Conservation (phyloP, 2,329 filamentous ascomycete species). For the Allantophomopsis lycopodina region DNA sequence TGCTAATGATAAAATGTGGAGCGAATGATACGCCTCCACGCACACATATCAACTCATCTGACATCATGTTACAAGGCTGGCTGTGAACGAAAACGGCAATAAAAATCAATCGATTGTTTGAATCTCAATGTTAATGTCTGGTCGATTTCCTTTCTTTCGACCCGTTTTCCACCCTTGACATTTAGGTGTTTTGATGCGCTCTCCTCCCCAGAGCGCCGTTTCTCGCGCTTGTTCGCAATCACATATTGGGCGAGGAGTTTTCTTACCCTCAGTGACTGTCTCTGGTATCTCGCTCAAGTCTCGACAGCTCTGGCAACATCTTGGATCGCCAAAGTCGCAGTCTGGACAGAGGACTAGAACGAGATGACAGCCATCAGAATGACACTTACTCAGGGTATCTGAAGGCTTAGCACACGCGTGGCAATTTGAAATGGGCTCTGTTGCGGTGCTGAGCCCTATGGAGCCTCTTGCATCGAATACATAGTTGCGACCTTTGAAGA, state of each 20-base stretch:
- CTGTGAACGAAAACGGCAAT: no score
- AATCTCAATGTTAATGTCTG: constrained; percentile 4
- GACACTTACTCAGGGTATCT: constrained; percentile 17
- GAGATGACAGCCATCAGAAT: constrained; percentile 15
- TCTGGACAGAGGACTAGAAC: constrained; percentile 16
- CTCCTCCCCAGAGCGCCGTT: constrained; percentile 13
- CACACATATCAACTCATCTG: no score
- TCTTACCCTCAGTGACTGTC: background rate
- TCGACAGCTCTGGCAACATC: constrained; percentile 15
- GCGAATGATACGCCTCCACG: no score
- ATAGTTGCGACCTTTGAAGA: constrained; percentile 18
- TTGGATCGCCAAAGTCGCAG: constrained; percentile 11
- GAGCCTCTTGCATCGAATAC: constrained; percentile 20
- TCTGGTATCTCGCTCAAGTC: constrained; percentile 5
- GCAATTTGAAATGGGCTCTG: constrained; percentile 15
- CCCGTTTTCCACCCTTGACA: constrained; percentile 6
- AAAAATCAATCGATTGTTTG: constrained; percentile 2
- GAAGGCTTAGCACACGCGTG: constrained; percentile 11
- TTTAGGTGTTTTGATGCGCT: constrained; percentile 6
- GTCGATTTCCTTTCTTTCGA: background rate
- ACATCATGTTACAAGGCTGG: no score
- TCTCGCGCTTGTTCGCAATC: constrained; percentile 16
- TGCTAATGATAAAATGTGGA: no score
- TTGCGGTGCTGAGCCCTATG: constrained; percentile 5
- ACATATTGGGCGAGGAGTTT: constrained; percentile 11